phyloP scores from a whole-genome alignment of 805 yeast species.

The Yarrowia osloensis region DNA sequence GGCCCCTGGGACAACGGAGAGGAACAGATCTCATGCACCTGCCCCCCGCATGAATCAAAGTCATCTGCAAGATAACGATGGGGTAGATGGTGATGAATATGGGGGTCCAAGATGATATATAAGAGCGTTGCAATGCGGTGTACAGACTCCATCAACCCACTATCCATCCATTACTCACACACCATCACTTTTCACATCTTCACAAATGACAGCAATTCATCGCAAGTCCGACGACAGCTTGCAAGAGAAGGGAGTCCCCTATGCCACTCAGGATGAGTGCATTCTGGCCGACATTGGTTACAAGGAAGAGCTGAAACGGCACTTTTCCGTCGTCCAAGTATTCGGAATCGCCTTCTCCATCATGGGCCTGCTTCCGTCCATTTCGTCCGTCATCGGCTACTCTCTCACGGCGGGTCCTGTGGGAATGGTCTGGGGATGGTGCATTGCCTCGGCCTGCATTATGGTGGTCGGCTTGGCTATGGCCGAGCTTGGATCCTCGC shows the following conservation, averaged over 20 bases:
- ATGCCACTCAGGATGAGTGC: conserved; percentile 38
- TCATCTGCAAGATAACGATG: conserved; percentile 25
- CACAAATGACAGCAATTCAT: neutral
- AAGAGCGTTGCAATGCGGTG: neutral
- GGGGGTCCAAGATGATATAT: neutral
- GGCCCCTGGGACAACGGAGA: conserved; percentile 1
- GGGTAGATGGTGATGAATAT: conserved; percentile 12
- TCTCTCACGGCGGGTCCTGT: conserved; percentile 66
- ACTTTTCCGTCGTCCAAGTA: conserved; percentile 61
- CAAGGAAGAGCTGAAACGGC: conserved; percentile 65
- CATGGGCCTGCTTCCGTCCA: conserved; percentile 65
- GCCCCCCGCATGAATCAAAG: conserved; percentile 19
- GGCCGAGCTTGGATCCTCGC: conserved; percentile 66
- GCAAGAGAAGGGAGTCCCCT: conserved; percentile 23
- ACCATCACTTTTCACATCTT: neutral
- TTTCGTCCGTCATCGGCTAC: conserved; percentile 55
- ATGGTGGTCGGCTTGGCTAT: conserved; percentile 60
- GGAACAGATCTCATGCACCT: neutral
- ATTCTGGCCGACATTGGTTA: conserved; percentile 59
- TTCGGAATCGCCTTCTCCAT: conserved; percentile 73
- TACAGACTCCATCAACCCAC: neutral
- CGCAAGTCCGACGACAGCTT: conserved; percentile 22
- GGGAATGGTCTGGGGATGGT: conserved; percentile 75
- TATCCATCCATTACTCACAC: neutral
- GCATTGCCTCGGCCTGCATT: conserved; percentile 57